A percentile compares a stretch with the other conserved stretches of the same genome.
phyloP scores from a whole-genome alignment of 306 rosid species.

The Cucurbita maxima region DNA sequence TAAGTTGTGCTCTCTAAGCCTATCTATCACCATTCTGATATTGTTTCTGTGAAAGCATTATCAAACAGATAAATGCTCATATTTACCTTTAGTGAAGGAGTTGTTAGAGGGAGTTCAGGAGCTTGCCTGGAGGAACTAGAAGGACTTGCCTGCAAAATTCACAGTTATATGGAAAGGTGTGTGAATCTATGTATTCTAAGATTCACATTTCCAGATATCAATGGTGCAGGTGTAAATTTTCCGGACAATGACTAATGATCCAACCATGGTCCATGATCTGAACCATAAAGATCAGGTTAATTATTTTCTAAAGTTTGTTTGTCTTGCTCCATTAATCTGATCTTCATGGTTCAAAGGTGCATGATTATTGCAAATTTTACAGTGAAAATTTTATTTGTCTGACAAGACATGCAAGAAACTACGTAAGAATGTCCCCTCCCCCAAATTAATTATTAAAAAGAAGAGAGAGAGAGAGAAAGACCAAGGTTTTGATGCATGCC shows the following conservation, averaged over 20 bases:
- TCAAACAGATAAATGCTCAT: background rate
- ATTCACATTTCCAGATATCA: background rate
- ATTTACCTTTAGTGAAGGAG: conserved; percentile 58
- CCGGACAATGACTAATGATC: background rate
- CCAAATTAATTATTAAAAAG: background rate
- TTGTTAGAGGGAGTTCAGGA: conserved; percentile 38
- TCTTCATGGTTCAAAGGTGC: background rate
- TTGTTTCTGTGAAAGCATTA: background rate
- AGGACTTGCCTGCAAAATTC: conserved; percentile 28
- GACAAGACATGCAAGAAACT: background rate
- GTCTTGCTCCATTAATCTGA: background rate
- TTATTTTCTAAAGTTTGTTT: background rate
- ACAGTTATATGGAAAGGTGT: background rate
- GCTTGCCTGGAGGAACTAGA: conserved; percentile 30
- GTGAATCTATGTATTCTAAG: background rate
- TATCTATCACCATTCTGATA: background rate
- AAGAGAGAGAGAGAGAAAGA: background rate
- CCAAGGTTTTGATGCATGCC: conserved; percentile 27
- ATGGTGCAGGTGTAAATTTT: background rate
- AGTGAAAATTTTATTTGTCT: background rate
- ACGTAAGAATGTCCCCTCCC: background rate
- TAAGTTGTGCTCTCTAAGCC: background rate
- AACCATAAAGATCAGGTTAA: background rate
- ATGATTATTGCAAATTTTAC: background rate
- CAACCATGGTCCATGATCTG: background rate